These are phyloP conservation scores for Sequoia sempervirens DNA, from an alignment of 75 land plant genomes.

Conservation along the genomic window DNA sequence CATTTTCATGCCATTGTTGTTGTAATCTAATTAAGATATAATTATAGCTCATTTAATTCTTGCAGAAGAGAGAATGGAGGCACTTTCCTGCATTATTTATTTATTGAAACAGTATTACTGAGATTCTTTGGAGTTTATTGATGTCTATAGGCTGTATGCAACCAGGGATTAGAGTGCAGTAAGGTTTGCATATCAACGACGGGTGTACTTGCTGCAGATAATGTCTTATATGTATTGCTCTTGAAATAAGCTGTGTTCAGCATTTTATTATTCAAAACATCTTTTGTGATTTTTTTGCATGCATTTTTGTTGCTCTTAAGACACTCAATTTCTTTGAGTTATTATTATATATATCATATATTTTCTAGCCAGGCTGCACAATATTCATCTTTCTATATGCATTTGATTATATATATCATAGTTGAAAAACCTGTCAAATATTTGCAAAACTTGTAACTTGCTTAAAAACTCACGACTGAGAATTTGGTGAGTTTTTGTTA, in stretches of 20 bases:
- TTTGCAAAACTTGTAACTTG: too few relatives aligned
- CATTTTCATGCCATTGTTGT: conserved; percentile 2
- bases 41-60: conserved; percentile 3
- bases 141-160: conserved; percentile 1
- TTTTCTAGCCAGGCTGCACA: background rate
- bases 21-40: conserved; percentile 12
- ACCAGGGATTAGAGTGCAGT: background rate
- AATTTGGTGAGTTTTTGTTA: too few relatives aligned
- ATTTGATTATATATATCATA: background rate
- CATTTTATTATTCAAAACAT: background rate
- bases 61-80: background rate
- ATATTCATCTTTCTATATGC: background rate
- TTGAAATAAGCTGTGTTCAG: conserved; percentile 7
- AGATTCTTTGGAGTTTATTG: conserved; percentile 5
- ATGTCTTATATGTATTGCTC: background rate
- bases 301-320: background rate
- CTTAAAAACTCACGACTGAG: too few relatives aligned
- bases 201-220: conserved; percentile 1
- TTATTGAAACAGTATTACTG: background rate
- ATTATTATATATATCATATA: background rate
- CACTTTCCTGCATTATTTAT: background rate
- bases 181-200: background rate
- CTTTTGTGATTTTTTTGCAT: background rate
- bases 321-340: background rate
- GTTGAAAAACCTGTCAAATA: too few relatives aligned